phyloP scores from a whole-genome alignment of 148 eudicot species.

The Silene conica region DNA sequence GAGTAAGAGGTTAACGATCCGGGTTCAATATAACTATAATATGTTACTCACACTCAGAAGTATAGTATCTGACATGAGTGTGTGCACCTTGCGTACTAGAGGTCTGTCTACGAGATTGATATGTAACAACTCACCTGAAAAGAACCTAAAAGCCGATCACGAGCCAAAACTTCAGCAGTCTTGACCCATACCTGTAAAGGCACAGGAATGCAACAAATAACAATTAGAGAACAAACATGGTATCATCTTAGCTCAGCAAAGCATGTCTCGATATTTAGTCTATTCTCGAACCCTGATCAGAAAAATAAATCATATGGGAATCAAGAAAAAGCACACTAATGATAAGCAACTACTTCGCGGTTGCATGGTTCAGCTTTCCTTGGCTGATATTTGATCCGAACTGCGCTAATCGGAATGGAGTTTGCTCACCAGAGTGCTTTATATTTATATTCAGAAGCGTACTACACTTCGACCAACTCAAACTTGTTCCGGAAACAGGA shows the following conservation, averaged over 20 bases:
- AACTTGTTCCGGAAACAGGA: background rate
- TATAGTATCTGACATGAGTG: background rate
- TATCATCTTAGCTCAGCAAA: background rate
- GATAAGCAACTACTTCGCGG: background rate
- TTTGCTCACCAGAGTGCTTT: background rate
- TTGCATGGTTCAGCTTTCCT: background rate
- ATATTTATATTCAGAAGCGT: too few relatives aligned
- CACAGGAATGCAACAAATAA: conserved; percentile 1
- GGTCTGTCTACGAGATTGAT: background rate
- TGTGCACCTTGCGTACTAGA: background rate
- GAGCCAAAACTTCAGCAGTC: conserved; percentile 89
- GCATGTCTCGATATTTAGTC: background rate
- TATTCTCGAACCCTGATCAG: background rate
- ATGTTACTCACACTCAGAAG: background rate
- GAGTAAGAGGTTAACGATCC: background rate
- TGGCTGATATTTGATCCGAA: background rate
- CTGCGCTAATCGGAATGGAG: background rate
- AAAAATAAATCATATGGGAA: background rate
- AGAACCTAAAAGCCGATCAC: conserved; percentile 91
- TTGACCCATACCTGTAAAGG: conserved; percentile 85
- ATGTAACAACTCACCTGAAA: conserved; percentile 49
- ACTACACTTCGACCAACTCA: too few relatives aligned
- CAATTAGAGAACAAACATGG: background rate
- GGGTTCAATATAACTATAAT: background rate
- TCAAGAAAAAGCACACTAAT: background rate